These are phyloP conservation scores for Beauveria sp. DNA, from an alignment of 2,329 filamentous ascomycete species.

Conservation along the genomic window DNA sequence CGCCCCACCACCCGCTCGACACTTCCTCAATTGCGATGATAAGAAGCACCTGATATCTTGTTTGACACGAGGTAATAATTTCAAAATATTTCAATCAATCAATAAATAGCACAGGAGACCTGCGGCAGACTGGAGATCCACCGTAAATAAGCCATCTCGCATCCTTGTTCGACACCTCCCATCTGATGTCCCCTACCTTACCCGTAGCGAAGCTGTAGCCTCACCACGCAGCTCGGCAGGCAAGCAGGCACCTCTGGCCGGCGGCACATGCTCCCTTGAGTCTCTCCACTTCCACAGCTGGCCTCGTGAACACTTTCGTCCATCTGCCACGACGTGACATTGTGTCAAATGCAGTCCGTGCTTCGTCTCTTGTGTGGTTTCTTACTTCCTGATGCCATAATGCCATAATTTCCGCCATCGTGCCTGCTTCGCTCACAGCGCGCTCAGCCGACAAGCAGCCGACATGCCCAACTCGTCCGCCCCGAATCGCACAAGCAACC, in stretches of 20 bases:
- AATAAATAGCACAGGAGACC: too few species aligned
- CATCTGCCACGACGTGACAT: neutral
- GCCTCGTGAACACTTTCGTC: conserved; percentile 8
- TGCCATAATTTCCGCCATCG: neutral
- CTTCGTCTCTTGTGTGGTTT: neutral
- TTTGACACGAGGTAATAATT: too few species aligned
- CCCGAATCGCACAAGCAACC: conserved; percentile 4
- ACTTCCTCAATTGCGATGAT: too few species aligned
- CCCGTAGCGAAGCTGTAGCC: too few species aligned
- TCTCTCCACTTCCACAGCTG: neutral
- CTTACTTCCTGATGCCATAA: neutral
- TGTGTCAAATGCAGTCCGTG: neutral
- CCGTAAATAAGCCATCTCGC: too few species aligned
- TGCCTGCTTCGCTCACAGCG: neutral
- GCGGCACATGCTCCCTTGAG: conserved; percentile 6
- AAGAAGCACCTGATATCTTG: too few species aligned
- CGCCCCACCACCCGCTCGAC: too few species aligned
- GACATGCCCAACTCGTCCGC: conserved; percentile 12
- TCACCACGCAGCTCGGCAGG: neutral
- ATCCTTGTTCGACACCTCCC: too few species aligned
- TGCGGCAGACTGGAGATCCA: too few species aligned
- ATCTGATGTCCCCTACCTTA: too few species aligned
- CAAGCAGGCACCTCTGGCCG: neutral
- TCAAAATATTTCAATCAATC: too few species aligned
- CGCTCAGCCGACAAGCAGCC: neutral